phyloP scores from a whole-genome alignment of 148 eudicot genomes.

The Dysphania ambrosioides region DNA sequence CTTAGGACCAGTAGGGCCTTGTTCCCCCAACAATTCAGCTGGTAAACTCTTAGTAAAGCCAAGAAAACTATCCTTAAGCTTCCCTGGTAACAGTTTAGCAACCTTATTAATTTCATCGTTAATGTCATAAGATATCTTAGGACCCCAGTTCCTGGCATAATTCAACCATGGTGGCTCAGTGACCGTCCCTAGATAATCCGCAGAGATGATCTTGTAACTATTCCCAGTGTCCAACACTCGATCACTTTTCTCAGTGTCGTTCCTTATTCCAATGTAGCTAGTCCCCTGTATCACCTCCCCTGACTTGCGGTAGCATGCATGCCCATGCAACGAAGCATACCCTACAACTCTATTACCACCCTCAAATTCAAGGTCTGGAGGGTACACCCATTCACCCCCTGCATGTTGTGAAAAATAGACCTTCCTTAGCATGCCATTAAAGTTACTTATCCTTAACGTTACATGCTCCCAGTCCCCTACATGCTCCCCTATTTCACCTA shows the following conservation, averaged over 20 bases:
- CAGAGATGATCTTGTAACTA: slow-evolving; percentile 30
- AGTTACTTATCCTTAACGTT: slow-evolving; percentile 41
- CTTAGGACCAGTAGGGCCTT: slow-evolving; percentile 45
- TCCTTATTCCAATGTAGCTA: slow-evolving; percentile 29
- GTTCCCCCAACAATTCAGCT: slow-evolving; percentile 37
- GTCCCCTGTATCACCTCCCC: slow-evolving; percentile 34
- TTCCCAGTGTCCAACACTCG: slow-evolving; percentile 24
- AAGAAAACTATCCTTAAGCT: slow-evolving; percentile 20
- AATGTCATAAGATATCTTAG: slow-evolving; percentile 31
- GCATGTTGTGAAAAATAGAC: slow-evolving; percentile 42
- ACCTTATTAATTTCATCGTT: slow-evolving; percentile 28
- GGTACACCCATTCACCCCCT: slow-evolving; percentile 37
- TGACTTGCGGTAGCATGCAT: slow-evolving; percentile 32
- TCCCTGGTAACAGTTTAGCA: slow-evolving; percentile 32
- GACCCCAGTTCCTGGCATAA: slow-evolving; percentile 42
- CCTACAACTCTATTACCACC: slow-evolving; percentile 32
- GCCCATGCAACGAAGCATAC: slow-evolving; percentile 41
- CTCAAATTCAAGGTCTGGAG: slow-evolving; percentile 25
- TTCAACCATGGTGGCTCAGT: slow-evolving; percentile 37
- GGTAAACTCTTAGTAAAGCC: slow-evolving; percentile 34
- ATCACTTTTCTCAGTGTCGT: slow-evolving; percentile 29
- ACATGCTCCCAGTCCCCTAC: slow-evolving; percentile 47
- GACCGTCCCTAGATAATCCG: slow-evolving; percentile 30
- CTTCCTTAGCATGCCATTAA: slow-evolving; percentile 31
- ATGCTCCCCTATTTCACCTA: slow-evolving; percentile 41